Base-by-base conservation (phyloP, 768 basidiomycete genomes). In the Wakefieldia striispora region DNA sequence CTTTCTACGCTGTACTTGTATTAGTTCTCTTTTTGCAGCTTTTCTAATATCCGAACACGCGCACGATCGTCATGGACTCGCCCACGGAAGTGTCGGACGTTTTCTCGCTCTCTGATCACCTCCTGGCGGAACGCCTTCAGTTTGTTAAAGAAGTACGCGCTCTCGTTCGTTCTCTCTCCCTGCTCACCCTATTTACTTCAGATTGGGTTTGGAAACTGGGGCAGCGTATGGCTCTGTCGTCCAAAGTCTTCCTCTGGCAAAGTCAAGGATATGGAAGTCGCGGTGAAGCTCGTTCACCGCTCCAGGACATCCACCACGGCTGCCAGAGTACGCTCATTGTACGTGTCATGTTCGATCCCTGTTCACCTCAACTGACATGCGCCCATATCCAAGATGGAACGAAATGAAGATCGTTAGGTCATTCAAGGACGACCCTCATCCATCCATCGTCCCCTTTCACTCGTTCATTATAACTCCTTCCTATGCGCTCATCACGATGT, bases 331-430 rank as follows among this genome's bases (percentile, higher is more conserved):
- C 76, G 85, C 61, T 93, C 93, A 39, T 74, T 98, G 82, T 97
- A 62, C 53, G 85, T 74, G 1, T 27, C 21, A 42, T 21, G 33
- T 33, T 43, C 17, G 21, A 19, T 37, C 34, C 37, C 42, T 11
- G 20, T 38, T 40, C n/a, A 5, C 19, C 48, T 43, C 31, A 8
- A 13, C 43, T 47, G 51, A 62, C 27, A 6, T 9, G 16, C 20
- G 13, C 19, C 35, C 1, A 29, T 39, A 3, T 20, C 27, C 40
- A n/a, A 92, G 90, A 72, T 93, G 94, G 94, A 95, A 94, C 63
- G 94, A 97, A 74, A 95, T 95, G 93, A 95, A 95, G 78, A 88
- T 95, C 59, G 84, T 97, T 51, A 79, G 89, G 58, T 75, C 83
- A 11, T 83, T 97, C 68, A 88, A 88, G 72, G 71, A 82, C 39